A percentile compares a stretch with the other conserved stretches of the same genome.
Evolutionary conservation across 331 rosid genomes (phyloP).

Genomic region (Malus hybrid): DNA sequence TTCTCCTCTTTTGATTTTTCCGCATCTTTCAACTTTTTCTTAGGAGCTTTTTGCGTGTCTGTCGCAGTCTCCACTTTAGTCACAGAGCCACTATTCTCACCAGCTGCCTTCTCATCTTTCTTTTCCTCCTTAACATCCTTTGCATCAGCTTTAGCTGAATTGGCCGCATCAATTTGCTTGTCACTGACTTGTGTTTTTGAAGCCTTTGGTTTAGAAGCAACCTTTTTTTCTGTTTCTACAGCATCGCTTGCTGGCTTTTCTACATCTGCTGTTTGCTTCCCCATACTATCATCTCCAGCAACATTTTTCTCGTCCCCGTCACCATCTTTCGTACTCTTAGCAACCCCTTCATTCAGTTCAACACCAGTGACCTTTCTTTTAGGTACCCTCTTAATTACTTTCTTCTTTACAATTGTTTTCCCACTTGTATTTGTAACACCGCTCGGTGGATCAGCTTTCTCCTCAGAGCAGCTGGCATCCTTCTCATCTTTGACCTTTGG

Average conservation of each 20-base stretch:
- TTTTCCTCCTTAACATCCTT: conserved; percentile 41
- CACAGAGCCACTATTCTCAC: conserved; percentile 34
- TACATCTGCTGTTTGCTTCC: conserved; percentile 38
- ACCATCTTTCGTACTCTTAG: conserved; percentile 30
- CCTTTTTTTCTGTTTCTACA: conserved; percentile 29
- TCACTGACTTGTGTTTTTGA: conserved; percentile 28
- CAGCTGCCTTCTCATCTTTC: conserved; percentile 40
- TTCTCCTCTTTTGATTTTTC: conserved; percentile 65
- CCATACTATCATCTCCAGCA: conserved; percentile 25
- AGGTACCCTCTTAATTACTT: conserved; percentile 81
- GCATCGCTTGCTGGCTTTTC: conserved; percentile 20
- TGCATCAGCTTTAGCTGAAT: conserved; percentile 26
- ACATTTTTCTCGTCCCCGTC: conserved; percentile 26
- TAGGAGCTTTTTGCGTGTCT: conserved; percentile 40
- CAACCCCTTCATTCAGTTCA: conserved; percentile 29
- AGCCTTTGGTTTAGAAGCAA: conserved; percentile 31
- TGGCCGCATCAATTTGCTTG: conserved; percentile 29
- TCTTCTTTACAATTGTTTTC: conserved; percentile 64
- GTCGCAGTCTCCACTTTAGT: conserved; percentile 19
- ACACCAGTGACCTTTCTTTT: conserved; percentile 57
- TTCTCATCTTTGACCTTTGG: conserved; percentile 31
- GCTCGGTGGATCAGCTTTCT: conserved; percentile 37
- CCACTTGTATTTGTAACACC: conserved; percentile 29
- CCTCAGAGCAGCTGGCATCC: conserved; percentile 31
- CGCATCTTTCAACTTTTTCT: conserved; percentile 47